Percentiles rank a stretch among this genome's conserved stretches.
These are phyloP conservation scores for Cymbopogon citratus DNA, from an alignment of 176 grass and related monocot species.

Conservation along the genomic window DNA sequence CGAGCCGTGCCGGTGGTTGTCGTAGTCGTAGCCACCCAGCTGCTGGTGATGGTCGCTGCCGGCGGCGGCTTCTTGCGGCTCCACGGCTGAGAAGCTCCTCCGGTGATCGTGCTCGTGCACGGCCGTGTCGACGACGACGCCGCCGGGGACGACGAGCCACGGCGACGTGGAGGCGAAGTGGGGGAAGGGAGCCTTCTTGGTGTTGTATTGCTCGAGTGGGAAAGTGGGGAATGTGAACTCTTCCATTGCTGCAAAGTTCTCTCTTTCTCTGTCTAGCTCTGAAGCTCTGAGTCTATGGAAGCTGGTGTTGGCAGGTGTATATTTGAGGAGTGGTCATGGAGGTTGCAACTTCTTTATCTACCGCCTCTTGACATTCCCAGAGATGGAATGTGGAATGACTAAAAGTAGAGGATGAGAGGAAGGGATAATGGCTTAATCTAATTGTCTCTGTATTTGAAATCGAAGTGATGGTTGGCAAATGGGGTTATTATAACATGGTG, in stretches of 20 bases:
- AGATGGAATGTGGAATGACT: neutral
- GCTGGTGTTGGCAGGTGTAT: neutral
- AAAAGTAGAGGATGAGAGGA: neutral
- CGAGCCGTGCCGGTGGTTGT: neutral
- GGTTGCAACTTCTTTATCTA: slow-evolving; percentile 44
- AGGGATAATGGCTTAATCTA: neutral
- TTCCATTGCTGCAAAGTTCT: slow-evolving; percentile 44
- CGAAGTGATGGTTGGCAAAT: slow-evolving; percentile 39
- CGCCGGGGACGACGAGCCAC: slow-evolving; percentile 54
- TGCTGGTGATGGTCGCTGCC: neutral
- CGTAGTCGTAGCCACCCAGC: neutral
- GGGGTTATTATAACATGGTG: slow-evolving; percentile 14
- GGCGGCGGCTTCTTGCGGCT: neutral
- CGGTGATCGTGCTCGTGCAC: slow-evolving; percentile 22
- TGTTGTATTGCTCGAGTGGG: slow-evolving; percentile 28
- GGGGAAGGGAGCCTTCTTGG: slow-evolving; percentile 47
- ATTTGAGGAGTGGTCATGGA: slow-evolving; percentile 26
- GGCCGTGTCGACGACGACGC: neutral
- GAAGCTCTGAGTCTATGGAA: neutral
- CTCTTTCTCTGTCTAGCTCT: neutral
- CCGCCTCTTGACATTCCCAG: slow-evolving; percentile 20
- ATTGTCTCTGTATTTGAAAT: neutral
- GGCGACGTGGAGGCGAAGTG: slow-evolving; percentile 50
- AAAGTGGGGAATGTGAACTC: slow-evolving; percentile 77
- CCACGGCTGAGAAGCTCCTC: slow-evolving; percentile 34